Evolutionary conservation across 352 stramenopile species (phyloP).

Genomic region (Hyaloperonospora brassicae): DNA sequence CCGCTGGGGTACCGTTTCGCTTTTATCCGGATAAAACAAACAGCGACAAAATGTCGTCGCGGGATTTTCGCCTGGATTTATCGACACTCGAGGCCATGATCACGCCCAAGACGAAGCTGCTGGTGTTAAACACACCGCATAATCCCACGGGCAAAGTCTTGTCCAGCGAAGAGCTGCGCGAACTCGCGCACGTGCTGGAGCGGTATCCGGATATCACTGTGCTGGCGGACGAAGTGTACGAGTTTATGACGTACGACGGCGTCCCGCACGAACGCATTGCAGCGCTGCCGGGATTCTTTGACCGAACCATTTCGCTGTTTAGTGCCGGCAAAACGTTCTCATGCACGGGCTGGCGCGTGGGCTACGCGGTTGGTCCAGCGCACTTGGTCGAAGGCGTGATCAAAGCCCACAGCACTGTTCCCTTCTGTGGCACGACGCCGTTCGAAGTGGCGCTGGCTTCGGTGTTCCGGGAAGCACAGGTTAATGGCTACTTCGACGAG

Average conservation of each 20-base stretch:
- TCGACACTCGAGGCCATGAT: slow-evolving; percentile 80
- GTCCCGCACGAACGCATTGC: slow-evolving; percentile 62
- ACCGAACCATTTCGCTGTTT: slow-evolving; percentile 89
- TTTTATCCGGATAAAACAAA: slow-evolving; percentile 37
- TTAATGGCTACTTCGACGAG: slow-evolving; percentile 81
- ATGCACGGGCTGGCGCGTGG: slow-evolving; percentile 90
- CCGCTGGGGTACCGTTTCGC: slow-evolving; percentile 61
- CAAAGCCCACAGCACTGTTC: slow-evolving; percentile 75
- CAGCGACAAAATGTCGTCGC: slow-evolving; percentile 50
- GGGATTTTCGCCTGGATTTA: slow-evolving; percentile 81
- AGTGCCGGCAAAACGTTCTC: slow-evolving; percentile 91
- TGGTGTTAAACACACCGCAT: slow-evolving; percentile 98
- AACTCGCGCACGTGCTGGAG: slow-evolving; percentile 80
- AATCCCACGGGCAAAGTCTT: slow-evolving; percentile 99
- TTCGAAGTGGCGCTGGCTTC: slow-evolving; percentile 90
- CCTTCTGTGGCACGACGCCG: slow-evolving; percentile 93
- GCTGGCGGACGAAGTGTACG: slow-evolving; percentile 98
- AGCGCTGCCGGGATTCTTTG: slow-evolving; percentile 71
- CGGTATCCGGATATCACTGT: slow-evolving; percentile 87
- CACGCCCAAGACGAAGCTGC: slow-evolving; percentile 87
- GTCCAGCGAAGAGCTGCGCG: slow-evolving; percentile 86
- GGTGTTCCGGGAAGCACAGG: slow-evolving; percentile 81
- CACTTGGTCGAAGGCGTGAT: slow-evolving; percentile 54
- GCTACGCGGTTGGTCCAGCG: slow-evolving; percentile 63
- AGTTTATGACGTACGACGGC: slow-evolving; percentile 93